Base-by-base conservation (phyloP, 1,284 basidiomycete genomes). In the Trametes hirsuta region DNA sequence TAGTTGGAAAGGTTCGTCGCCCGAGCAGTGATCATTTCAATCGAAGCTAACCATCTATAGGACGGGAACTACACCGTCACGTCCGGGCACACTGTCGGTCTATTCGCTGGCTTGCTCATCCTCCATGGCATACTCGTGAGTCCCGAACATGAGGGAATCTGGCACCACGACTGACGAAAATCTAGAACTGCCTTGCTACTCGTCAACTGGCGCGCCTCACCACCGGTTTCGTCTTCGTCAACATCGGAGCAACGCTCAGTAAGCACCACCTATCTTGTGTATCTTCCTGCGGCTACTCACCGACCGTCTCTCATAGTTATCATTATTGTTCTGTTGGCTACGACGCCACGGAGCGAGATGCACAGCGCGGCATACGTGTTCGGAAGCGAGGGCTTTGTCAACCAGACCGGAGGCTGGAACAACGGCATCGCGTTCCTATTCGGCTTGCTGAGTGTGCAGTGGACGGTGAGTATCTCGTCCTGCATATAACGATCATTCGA, bases 371-470 rank as follows among this genome's bases (percentile, higher is more conserved):
- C 73, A 11, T 95, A 95, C 73, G 89, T 95, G 22, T 97, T 97
- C 62, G 86, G 90, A 42, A 78, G 85, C 14, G 77, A 75, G 3
- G 90, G 90, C 14, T 70, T 91, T 35, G 74, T 85, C 55, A 94
- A 95, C 69, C 80, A 85, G 61, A 91, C 92, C 0, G 91, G 93
- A 37, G 94, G 93, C 61, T 87, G 86, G 82, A 90, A 86, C 70
- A 84, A 81, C 37, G 94, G 93, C 0, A 76, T 97, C 53, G 88
- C 93, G 1, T 96, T 97, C 78, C 76, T 96, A 53, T 89, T 97
- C 64, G 95, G 95, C 30, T 76, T 97, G 55, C 78, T 96, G 56
- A 93, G 90, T 63, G 95, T 97, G 10, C 93, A 97, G 74, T 97
- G 92, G 93, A 94, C 91, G 59, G 89, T 92, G 72, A 62, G 87